Evolutionary conservation across 495 filamentous ascomycete species (phyloP), one percentile per base, ranked within the genome.

Genomic region (Neurospora sp.): DNA sequence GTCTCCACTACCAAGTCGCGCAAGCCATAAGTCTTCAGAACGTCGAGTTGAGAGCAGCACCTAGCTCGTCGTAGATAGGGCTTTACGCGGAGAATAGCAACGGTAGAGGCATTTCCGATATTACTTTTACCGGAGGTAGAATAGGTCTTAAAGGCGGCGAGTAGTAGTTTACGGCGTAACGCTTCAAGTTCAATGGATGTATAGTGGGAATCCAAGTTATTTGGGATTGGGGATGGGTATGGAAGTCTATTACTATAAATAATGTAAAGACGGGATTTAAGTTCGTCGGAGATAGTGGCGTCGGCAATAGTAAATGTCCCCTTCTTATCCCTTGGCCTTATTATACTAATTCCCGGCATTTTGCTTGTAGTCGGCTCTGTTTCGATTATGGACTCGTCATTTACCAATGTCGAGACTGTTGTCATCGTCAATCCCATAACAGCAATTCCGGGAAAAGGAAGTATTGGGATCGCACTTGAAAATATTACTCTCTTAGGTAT

Each of bases 1-100:
- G 92, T 82, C 93, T 98, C 71, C 95, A 97, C 81, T 97, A 94
- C 92, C 94, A 97, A 79, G 93, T 98, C 4, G 92, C 91, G 46
- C 94, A 97, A 78, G 94, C 94, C 8, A 95, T 92, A 16, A 92
- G 89, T 72, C 80, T 95, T 71, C 92, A 97, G 80, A 96, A 97
- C 79, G 88, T 97, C 72, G 86, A 88, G 46, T 93, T 97, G 9
- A 42, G 14, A 42, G 40, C 40, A 42, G 40, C 16, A 54, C 5
- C 41, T 74, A 54, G 18, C 46, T 48, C 59, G 20, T 70, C 39
- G 16, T 35, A 72, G 31, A 35, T 35, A 35, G 31, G 31, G 31
- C 31, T 35, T 35, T 35, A 35, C 85, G 95, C 96, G 89, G 94
- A 97, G 79, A 97, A 97, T 76, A 93, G 94, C 71, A 87, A 84